Base-by-base conservation (phyloP, 495 filamentous ascomycete genomes). In the Talaromyces borbonicus region DNA sequence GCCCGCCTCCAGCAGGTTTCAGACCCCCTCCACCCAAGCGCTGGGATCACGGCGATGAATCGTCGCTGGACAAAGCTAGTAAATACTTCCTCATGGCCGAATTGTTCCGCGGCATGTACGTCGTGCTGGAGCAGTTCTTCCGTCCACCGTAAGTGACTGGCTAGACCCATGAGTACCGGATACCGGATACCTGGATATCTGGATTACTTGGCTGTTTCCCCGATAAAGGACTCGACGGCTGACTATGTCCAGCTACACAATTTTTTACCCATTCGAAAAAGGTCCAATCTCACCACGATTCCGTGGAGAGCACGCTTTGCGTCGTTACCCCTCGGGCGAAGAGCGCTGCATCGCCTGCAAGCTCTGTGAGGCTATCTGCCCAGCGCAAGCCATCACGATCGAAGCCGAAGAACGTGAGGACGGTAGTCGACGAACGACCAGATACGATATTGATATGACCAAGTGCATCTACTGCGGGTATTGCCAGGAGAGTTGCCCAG, bases 391-490 rank as follows among this genome's bases (percentile, higher is more conserved):
- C 53, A 98, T 97, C 62, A 97, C 90, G 18, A 98, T 98, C 56
- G 92, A 98, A 70, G 93, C 92, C 37, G 92, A 98, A 59, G 92
- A 98, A 71, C 88, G 92, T 66, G 85, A 82, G 57, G 92, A 98
- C 57, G 92, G 92, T 35, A 92, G 85, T 55, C 78, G 92, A 59
- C 78, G 92, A 56, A 98, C 92, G 38, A 95, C 90, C 42, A 80
- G 90, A 60, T 98, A 98, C 69, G 92, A 98, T 69, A 95, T 98
- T 63, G 92, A 98, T 74, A 98, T 98, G 92, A 97, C 92, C 60
- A 98, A 98, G 74, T 98, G 92, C 69, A 98, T 98, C 63, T 98
- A 97, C 77, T 98, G 92, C 62, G 92, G 92, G 11, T 93, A 93
- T 74, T 98, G 92, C 76, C 92, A 98, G 70, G 92, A 98, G 74